Evolutionary conservation across 1,139 yeast species (phyloP).

Genomic region (Chernovozyma sophiae-reginae): DNA sequence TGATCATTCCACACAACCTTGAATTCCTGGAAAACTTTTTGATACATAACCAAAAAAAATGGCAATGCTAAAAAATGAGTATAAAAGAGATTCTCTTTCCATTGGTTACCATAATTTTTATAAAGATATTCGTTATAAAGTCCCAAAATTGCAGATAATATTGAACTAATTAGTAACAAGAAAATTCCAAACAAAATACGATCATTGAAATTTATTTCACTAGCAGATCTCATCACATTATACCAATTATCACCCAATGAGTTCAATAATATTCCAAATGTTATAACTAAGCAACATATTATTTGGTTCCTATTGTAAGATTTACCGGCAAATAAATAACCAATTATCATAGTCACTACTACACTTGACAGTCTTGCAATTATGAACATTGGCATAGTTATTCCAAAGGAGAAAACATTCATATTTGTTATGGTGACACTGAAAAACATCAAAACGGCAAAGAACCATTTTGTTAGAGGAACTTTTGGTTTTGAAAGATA

Average conservation of each 20-base stretch:
- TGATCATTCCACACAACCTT: slow-evolving; percentile 10
- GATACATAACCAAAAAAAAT: slow-evolving; percentile 38
- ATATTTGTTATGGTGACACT: slow-evolving; percentile 54
- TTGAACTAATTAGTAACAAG: slow-evolving; percentile 42
- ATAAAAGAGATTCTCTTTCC: slow-evolving; percentile 66
- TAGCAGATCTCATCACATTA: neutral
- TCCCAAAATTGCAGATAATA: slow-evolving; percentile 52
- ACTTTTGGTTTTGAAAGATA: slow-evolving; percentile 33
- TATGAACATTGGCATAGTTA: slow-evolving; percentile 67
- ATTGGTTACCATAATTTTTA: slow-evolving; percentile 48
- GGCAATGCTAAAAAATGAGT: slow-evolving; percentile 58
- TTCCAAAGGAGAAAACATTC: slow-evolving; percentile 51
- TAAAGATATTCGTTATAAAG: slow-evolving; percentile 51
- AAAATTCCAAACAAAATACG: slow-evolving; percentile 38
- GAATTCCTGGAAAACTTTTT: slow-evolving; percentile 14
- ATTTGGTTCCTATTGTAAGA: slow-evolving; percentile 45
- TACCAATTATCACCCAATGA: slow-evolving; percentile 1
- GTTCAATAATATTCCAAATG: slow-evolving; percentile 46
- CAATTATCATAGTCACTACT: slow-evolving; percentile 57
- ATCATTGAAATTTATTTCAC: neutral
- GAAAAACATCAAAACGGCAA: slow-evolving; percentile 50
- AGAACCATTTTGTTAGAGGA: slow-evolving; percentile 46
- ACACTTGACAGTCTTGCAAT: slow-evolving; percentile 66
- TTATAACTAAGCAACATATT: slow-evolving; percentile 46
- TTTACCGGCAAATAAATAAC: slow-evolving; percentile 43